These are phyloP conservation scores for Psilocybe subaeruginosa DNA, from an alignment of 768 basidiomycete genomes.

Conservation along the genomic window DNA sequence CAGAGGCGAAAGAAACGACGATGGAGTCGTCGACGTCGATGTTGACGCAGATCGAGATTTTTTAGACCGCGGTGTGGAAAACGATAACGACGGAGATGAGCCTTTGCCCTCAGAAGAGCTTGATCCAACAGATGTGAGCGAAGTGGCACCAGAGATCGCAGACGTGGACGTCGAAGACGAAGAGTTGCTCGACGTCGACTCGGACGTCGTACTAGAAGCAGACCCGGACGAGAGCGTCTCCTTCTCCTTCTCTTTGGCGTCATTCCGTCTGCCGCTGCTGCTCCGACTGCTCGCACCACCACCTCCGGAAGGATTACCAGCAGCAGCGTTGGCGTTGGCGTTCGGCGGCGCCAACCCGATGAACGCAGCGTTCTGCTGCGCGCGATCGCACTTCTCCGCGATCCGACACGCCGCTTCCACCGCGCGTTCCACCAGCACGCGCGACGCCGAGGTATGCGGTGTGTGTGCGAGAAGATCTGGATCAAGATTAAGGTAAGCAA, in stretches of 20 bases:
- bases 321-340: background rate
- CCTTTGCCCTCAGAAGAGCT: background rate
- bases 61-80: too few species aligned
- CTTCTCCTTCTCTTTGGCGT: background rate
- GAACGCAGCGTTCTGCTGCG: slow-evolving; percentile 29
- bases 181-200: background rate
- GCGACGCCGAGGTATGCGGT: slow-evolving; percentile 47
- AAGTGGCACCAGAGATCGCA: background rate
- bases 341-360: slow-evolving; percentile 10
- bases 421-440: slow-evolving; percentile 27
- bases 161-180: background rate
- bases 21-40: background rate
- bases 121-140: background rate
- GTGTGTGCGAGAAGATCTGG: slow-evolving; percentile 58
- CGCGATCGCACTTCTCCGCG: slow-evolving; percentile 28
- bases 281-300: slow-evolving; percentile 2
- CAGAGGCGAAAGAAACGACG: background rate
- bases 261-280: background rate
- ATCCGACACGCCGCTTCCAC: slow-evolving; percentile 30
- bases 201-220: background rate
- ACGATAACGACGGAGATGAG: background rate
- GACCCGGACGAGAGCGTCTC: background rate
- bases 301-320: background rate
- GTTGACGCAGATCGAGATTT: background rate
- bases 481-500: background rate